Percentiles rank a stretch among this genome's conserved stretches.
Conservation (phyloP, 2,329 filamentous ascomycete genomes). For the Ceratocystis alfenasii region DNA sequence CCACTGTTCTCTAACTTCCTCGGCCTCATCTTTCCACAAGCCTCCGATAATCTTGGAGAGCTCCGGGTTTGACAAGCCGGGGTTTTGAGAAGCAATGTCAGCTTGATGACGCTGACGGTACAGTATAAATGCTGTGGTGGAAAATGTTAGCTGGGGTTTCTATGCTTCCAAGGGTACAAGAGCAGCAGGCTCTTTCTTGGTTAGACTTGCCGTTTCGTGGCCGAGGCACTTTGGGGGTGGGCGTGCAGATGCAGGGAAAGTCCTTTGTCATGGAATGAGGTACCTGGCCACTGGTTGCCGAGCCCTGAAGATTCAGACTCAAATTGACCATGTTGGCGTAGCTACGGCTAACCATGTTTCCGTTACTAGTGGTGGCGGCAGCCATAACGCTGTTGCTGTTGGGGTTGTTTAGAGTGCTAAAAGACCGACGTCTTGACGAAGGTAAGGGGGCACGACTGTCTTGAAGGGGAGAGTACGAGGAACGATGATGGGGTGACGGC, state of each 20-base stretch:
- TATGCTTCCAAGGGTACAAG: slow-evolving; percentile 10
- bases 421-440: not conserved
- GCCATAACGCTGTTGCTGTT: not conserved
- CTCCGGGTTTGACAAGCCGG: slow-evolving; percentile 85
- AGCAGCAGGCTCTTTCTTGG: not conserved
- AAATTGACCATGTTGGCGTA: slow-evolving; percentile 30
- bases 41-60: slow-evolving; percentile 95
- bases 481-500: not conserved
- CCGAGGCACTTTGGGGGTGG: slow-evolving; percentile 45
- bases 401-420: not conserved
- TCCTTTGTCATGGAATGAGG: slow-evolving; percentile 27
- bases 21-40: slow-evolving; percentile 71
- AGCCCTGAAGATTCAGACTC: slow-evolving; percentile 30
- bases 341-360: slow-evolving; percentile 25
- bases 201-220: slow-evolving; percentile 45
- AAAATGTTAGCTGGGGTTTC: not conserved
- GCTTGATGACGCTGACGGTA: slow-evolving; percentile 91
- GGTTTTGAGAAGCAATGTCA: slow-evolving; percentile 65
- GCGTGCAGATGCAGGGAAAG: slow-evolving; percentile 44
- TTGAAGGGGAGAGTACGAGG: slow-evolving; percentile 12
- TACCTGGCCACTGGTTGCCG: slow-evolving; percentile 22
- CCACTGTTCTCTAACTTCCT: slow-evolving; percentile 72
- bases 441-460: slow-evolving; percentile 1
- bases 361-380: not conserved
- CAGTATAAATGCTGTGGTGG: slow-evolving; percentile 74